These are phyloP conservation scores for Fraxinus latifolia DNA, from an alignment of 305 asterid genomes.

Conservation along the genomic window DNA sequence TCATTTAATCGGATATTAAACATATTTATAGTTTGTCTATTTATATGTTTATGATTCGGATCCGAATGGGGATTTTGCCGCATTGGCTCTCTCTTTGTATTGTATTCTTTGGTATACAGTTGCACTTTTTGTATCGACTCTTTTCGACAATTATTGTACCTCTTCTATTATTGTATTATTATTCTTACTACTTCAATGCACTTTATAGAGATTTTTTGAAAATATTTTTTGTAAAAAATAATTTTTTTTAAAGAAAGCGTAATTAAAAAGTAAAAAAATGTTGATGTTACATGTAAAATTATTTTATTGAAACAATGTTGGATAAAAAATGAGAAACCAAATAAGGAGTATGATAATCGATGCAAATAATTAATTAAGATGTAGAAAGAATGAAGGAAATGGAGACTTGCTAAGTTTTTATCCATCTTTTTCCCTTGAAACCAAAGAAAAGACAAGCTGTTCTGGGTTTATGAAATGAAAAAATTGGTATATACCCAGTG, in stretches of 20 bases:
- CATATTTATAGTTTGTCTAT: constrained; percentile 20
- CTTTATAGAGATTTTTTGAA: neutral
- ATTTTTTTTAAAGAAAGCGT: too few relatives aligned
- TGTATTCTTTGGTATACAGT: constrained; percentile 22
- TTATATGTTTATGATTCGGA: constrained; percentile 25
- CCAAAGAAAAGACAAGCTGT: too few relatives aligned
- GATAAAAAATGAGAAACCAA: neutral
- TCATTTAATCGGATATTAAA: constrained; percentile 15
- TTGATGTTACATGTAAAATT: neutral
- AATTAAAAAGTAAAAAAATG: too few relatives aligned
- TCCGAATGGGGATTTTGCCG: constrained; percentile 29
- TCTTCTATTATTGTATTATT: constrained; percentile 3
- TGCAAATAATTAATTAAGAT: neutral
- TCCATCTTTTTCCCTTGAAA: neutral
- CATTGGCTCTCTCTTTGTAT: neutral
- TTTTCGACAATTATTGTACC: neutral
- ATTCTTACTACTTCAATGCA: neutral
- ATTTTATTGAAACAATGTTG: neutral
- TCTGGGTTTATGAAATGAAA: too few relatives aligned
- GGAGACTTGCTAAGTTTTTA: neutral
- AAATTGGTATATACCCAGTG: too few relatives aligned
- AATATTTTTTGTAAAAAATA: too few relatives aligned
- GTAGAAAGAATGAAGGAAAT: neutral
- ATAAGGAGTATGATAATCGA: neutral
- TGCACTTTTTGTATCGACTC: neutral